Evolutionary conservation across 1,139 yeast species (phyloP).

Genomic region (Debaryomyces udenii): DNA sequence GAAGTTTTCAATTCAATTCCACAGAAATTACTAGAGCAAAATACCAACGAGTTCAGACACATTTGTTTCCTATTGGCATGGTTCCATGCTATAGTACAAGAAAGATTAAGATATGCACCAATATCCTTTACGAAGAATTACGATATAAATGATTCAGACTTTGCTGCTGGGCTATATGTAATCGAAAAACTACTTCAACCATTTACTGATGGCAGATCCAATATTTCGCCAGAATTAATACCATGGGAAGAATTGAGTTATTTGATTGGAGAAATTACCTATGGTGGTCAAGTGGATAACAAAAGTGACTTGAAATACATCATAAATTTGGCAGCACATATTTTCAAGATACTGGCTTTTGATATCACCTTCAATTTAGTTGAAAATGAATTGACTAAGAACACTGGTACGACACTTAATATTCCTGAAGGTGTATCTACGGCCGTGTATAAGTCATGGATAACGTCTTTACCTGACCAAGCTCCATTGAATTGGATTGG

Average conservation of each 20-base stretch:
- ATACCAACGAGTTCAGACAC: constrained; percentile 50
- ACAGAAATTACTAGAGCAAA: constrained; percentile 18
- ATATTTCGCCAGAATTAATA: constrained; percentile 49
- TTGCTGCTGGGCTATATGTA: constrained; percentile 51
- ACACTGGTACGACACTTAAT: constrained; percentile 21
- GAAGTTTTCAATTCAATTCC: constrained; percentile 42
- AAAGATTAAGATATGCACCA: constrained; percentile 62
- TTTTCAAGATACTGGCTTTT: constrained; percentile 34
- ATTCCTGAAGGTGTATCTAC: constrained; percentile 52
- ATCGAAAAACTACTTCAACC: constrained; percentile 43
- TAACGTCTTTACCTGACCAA: constrained; percentile 54
- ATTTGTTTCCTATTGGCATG: constrained; percentile 62
- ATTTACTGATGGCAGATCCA: constrained; percentile 30
- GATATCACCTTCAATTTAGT: constrained; percentile 35
- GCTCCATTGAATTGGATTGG: constrained; percentile 70
- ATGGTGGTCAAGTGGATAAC: constrained; percentile 74
- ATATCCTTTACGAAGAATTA: constrained; percentile 62
- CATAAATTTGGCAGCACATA: constrained; percentile 22
- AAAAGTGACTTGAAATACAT: constrained; percentile 44
- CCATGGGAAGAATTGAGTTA: constrained; percentile 62
- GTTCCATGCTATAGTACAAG: constrained; percentile 68
- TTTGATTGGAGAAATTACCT: constrained; percentile 57
- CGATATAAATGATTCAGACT: constrained; percentile 78
- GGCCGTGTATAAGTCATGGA: constrained; percentile 53
- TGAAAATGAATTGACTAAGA: constrained; percentile 24